A percentile compares a stretch with the other conserved stretches of the same genome.
These are phyloP conservation scores for Kazachstania viticola DNA, from an alignment of 805 yeast genomes.

Conservation along the genomic window DNA sequence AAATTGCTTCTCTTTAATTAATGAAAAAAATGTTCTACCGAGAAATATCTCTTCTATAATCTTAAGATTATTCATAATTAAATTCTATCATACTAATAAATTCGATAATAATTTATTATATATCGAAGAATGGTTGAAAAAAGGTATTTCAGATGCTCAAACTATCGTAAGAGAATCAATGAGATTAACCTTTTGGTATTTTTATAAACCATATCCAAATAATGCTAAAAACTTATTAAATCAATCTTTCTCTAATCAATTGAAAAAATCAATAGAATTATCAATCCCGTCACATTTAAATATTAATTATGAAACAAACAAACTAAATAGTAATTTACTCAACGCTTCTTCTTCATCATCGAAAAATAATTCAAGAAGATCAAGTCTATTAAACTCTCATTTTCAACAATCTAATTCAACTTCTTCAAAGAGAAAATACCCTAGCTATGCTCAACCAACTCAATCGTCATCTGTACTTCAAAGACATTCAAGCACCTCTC, in stretches of 20 bases:
- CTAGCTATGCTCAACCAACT: conserved; percentile 25
- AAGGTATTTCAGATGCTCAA: conserved; percentile 68
- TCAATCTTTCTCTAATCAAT: conserved; percentile 17
- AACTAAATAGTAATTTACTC: no score
- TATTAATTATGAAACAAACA: conserved; percentile 10
- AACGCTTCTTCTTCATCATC: conserved; percentile 5
- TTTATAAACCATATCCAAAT: conserved; percentile 41
- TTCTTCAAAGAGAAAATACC: conserved; percentile 11
- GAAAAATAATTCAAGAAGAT: conserved; percentile 35
- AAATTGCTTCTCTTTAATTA: conserved; percentile 39
- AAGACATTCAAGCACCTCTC: not conserved
- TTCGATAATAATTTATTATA: conserved; percentile 27
- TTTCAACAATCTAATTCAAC: conserved; percentile 4
- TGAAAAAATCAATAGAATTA: conserved; percentile 49
- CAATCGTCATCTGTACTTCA: conserved; percentile 13
- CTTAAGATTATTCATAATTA: conserved; percentile 49
- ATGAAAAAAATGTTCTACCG: conserved; percentile 63
- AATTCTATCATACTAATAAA: conserved; percentile 31
- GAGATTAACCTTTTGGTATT: conserved; percentile 65
- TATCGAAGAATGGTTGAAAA: conserved; percentile 40
- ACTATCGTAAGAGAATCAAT: conserved; percentile 68
- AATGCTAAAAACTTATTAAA: conserved; percentile 33
- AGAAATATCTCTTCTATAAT: conserved; percentile 60
- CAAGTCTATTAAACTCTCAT: conserved; percentile 15
- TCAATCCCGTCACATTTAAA: conserved; percentile 35